Evolutionary conservation across 805 yeast species (phyloP).

Genomic region (Candida boleticola): DNA sequence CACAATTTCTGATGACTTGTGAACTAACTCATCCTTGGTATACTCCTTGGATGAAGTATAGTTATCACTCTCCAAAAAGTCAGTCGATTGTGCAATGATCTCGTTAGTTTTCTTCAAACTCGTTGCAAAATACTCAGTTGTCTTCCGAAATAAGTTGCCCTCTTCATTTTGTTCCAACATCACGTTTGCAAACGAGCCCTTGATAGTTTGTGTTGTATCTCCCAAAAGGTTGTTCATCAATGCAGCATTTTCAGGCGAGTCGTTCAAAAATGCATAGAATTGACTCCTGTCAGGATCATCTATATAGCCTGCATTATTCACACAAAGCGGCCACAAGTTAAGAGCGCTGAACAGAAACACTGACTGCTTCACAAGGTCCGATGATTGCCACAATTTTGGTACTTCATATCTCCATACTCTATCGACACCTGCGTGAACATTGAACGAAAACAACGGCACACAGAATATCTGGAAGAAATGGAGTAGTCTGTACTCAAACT

Average conservation of each 20-base stretch:
- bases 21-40: constrained; percentile 4
- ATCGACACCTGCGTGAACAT: constrained; percentile 3
- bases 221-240: neutral
- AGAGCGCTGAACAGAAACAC: constrained; percentile 18
- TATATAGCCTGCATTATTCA: neutral
- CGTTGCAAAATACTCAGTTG: constrained; percentile 22
- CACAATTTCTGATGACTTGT: constrained; percentile 14
- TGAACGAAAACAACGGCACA: constrained; percentile 4
- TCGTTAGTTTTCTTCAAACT: constrained; percentile 14
- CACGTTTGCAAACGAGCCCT: neutral
- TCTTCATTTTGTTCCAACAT: neutral
- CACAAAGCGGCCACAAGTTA: constrained; percentile 13
- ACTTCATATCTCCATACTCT: constrained; percentile 14
- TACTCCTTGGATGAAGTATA: neutral
- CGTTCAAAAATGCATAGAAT: neutral
- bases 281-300: neutral
- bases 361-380: constrained; percentile 16
- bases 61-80: neutral
- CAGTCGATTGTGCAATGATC: constrained; percentile 5
- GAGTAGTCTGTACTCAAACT: constrained; percentile 18
- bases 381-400: constrained; percentile 17
- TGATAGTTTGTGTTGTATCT: neutral
- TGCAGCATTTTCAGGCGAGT: neutral
- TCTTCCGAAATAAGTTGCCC: constrained; percentile 14
- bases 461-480: constrained; percentile 18